Evolutionary conservation across 176 grass and related monocot genomes (phyloP).

Genomic region (Musa troglodytarum): DNA sequence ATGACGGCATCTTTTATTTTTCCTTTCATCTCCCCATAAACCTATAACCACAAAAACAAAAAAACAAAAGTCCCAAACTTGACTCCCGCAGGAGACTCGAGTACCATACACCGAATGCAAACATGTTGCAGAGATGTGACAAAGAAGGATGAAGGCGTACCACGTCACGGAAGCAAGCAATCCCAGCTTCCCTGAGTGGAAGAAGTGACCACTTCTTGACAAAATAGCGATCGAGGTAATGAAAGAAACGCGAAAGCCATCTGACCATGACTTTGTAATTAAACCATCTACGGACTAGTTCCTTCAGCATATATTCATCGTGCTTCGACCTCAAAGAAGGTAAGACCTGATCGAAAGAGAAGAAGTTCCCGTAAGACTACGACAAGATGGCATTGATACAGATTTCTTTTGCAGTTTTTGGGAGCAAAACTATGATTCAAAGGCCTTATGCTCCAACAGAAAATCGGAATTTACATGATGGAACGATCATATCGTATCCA

Average conservation of each 20-base stretch:
- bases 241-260: slow-evolving; percentile 60
- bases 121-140: not conserved
- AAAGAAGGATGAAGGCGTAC: slow-evolving; percentile 22
- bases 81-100: not conserved
- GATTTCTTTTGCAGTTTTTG: too few relatives aligned
- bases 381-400: not conserved
- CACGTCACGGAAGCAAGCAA: slow-evolving; percentile 57
- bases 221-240: slow-evolving; percentile 64
- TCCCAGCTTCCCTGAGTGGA: slow-evolving; percentile 46
- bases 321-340: slow-evolving; percentile 67
- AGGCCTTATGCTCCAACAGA: too few relatives aligned
- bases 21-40: slow-evolving; percentile 67
- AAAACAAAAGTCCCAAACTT: not conserved
- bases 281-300: slow-evolving; percentile 63
- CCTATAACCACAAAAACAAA: slow-evolving; percentile 22
- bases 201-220: slow-evolving; percentile 30
- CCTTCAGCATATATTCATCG: slow-evolving; percentile 72
- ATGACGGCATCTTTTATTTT: slow-evolving; percentile 70
- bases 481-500: too few relatives aligned
- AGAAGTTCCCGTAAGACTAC: not conserved
- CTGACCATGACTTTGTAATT: slow-evolving; percentile 76
- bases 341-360: slow-evolving; percentile 36
- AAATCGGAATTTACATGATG: too few relatives aligned
- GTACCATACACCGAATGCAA: not conserved
- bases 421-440: not conserved